Evolutionary conservation across 345 rosid species (phyloP).

Genomic region (Lumnitzera racemosa): DNA sequence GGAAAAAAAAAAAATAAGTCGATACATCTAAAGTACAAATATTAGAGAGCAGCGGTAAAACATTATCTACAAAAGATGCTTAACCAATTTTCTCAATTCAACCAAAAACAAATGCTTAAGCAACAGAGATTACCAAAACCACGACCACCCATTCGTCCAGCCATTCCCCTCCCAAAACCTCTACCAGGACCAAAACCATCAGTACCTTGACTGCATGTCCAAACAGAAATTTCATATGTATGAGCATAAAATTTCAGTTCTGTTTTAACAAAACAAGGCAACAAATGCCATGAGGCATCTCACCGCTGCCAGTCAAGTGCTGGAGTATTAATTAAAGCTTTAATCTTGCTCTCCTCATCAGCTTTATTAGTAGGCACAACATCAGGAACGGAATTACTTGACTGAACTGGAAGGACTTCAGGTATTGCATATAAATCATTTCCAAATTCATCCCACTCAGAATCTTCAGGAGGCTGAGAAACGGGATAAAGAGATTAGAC

Average conservation of each 20-base stretch:
- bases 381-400: slow-evolving; percentile 41
- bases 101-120: slow-evolving; percentile 3
- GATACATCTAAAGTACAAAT: too few species aligned
- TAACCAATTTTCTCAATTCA: slow-evolving; percentile 1
- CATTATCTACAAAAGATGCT: too few species aligned
- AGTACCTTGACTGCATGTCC: slow-evolving; percentile 58
- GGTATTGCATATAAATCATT: slow-evolving; percentile 89
- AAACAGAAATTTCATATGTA: not conserved
- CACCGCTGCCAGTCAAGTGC: slow-evolving; percentile 99
- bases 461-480: slow-evolving; percentile 54
- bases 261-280: slow-evolving; percentile 7
- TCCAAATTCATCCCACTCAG: slow-evolving; percentile 96
- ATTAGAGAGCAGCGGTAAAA: too few species aligned
- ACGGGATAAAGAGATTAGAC: slow-evolving; percentile 1
- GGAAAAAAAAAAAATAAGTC: not conserved
- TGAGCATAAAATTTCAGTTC: not conserved
- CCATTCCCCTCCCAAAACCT: slow-evolving; percentile 91
- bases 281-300: slow-evolving; percentile 16
- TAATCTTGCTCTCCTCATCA: slow-evolving; percentile 92
- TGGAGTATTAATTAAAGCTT: slow-evolving; percentile 86
- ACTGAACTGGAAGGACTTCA: slow-evolving; percentile 46
- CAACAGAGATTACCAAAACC: slow-evolving; percentile 69
- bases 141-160: slow-evolving; percentile 91
- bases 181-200: slow-evolving; percentile 88
- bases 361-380: slow-evolving; percentile 56